Evolutionary conservation across 305 asterid species (phyloP), one percentile per base, ranked within the genome.

Genomic region (Fraxinus velutina): DNA sequence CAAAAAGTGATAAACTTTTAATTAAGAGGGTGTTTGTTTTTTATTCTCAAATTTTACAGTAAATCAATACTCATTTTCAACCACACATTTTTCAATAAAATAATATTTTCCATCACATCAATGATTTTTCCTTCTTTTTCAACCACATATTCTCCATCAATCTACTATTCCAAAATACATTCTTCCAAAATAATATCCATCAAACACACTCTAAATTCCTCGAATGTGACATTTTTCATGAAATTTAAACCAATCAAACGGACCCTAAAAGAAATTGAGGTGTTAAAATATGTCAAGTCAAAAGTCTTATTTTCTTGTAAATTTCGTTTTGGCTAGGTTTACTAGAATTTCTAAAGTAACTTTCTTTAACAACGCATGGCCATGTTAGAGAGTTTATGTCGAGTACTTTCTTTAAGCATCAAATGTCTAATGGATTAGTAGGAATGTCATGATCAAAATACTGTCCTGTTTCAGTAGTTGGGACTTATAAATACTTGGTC

Each of bases 401-500:
- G 10, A 57, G 13, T 57, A 57, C 13, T 21, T 57, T 6, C 13
- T 19, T 19, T 57, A 7, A 57, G 29, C 30, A 57, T 57, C 70
- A 57, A 57, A 7, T 57, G 70, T 52, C 70, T 57, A 21, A 57
- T 57, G 30, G 70, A 57, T 64, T 24, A 1, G 34, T 24, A 24
- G n/a, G 73, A 64, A 64, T 24, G 73, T 64, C 34, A 64, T 64
- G 34, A 64, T 64, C 73, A 64, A 64, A 64, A 24, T 13, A 24
- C 7, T 73, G 78, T 72, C 86, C 76, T 30, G 29, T 84, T 73
- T 30, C 42, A 84, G 83, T 82, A 13, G 83, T 80, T 84, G 86
- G 42, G 71, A 22, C 52, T 50, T 81, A 71, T 57, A 78, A 47
- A 81, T 39, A 78, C 78, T 64, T 85, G 80, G 73, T 77, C 66